Evolutionary conservation across 78 protist genomes (phyloP).

Genomic region (Dictyostelium capitatum): DNA sequence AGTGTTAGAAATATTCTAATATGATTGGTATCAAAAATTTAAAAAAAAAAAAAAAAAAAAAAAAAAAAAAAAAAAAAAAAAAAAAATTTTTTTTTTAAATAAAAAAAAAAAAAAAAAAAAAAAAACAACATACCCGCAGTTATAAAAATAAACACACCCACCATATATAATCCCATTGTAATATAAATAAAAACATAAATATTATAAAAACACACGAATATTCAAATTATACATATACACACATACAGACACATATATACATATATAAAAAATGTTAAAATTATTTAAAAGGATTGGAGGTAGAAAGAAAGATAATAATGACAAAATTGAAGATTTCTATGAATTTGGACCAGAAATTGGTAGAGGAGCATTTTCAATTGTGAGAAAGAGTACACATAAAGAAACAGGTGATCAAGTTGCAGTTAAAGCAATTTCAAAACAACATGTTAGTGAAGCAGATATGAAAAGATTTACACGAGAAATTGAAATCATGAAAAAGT

Average conservation of each 20-base stretch:
- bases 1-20: too few species aligned
- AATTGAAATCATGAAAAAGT: constrained; percentile 84
- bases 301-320: constrained; percentile 47
- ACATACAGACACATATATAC: background rate
- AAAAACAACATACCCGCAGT: too few species aligned
- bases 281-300: constrained; percentile 30
- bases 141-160: too few species aligned
- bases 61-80: too few species aligned
- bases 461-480: constrained; percentile 78
- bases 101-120: too few species aligned
- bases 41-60: too few species aligned
- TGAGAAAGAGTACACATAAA: constrained; percentile 78
- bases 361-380: constrained; percentile 84
- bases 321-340: constrained; percentile 62
- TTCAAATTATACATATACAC: background rate
- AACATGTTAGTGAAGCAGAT: constrained; percentile 60
- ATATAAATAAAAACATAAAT: too few species aligned
- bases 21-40: too few species aligned
- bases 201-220: too few species aligned
- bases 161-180: too few species aligned
- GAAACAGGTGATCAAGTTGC: constrained; percentile 80
- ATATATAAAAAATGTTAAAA: constrained; percentile 24
- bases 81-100: too few species aligned
- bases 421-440: constrained; percentile 75
- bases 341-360: constrained; percentile 76